A percentile compares a stretch with the other conserved stretches of the same genome.
These are phyloP conservation scores for Actinomortierella ambigua DNA, from an alignment of 371 early-diverging fungal species.

Conservation along the genomic window DNA sequence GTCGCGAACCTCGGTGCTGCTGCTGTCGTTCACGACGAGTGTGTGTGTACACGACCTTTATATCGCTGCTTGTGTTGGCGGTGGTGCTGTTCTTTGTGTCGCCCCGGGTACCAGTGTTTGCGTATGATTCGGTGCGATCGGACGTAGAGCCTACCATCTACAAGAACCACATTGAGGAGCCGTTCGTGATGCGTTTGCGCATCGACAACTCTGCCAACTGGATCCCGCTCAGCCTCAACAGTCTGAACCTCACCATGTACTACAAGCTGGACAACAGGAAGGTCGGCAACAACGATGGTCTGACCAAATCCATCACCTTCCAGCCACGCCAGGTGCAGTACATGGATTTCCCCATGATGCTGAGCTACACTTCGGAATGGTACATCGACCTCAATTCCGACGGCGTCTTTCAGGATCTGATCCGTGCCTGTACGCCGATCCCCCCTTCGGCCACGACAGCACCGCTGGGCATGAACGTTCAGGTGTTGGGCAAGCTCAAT, in stretches of 20 bases:
- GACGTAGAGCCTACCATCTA: conserved; percentile 1
- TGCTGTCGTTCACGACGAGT: conserved; percentile 19
- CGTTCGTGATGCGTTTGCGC: conserved; percentile 20
- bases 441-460: neutral
- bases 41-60: conserved; percentile 15
- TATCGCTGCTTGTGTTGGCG: conserved; percentile 10
- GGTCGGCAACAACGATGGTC: conserved; percentile 23
- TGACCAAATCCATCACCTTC: conserved; percentile 16
- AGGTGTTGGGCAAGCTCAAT: conserved; percentile 15
- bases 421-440: conserved; percentile 16
- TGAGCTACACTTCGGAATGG: conserved; percentile 23
- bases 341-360: conserved; percentile 27
- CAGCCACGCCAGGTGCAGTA: conserved; percentile 13
- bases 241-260: conserved; percentile 6
- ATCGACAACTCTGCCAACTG: conserved; percentile 30
- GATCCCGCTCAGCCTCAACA: conserved; percentile 20
- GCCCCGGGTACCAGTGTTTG: conserved; percentile 21
- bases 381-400: conserved; percentile 26
- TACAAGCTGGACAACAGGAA: conserved; percentile 21
- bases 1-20: conserved; percentile 10
- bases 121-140: conserved; percentile 20
- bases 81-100: conserved; percentile 24
- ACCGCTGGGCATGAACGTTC: conserved; percentile 12
- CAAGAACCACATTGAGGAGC: conserved; percentile 21
- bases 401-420: conserved; percentile 6